phyloP scores from a whole-genome alignment of 306 rosid species.

The Alnus glutinosa region DNA sequence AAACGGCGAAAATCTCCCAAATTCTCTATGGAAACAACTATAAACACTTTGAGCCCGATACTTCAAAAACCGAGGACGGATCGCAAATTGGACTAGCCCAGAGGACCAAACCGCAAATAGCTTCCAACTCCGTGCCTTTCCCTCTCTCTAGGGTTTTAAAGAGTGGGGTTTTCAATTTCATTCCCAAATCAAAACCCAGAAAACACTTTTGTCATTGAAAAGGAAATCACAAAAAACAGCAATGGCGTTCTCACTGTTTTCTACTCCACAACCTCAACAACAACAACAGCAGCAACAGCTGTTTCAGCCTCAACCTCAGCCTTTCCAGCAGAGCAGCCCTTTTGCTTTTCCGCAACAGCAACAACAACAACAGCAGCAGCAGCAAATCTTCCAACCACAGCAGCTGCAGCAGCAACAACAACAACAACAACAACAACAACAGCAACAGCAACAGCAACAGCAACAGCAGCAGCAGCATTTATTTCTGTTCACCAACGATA shows the following conservation, averaged over 20 bases:
- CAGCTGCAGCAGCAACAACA: slow-evolving; percentile 43
- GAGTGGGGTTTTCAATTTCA: slow-evolving; percentile 25
- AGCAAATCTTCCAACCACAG: slow-evolving; percentile 31
- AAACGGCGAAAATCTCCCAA: no score
- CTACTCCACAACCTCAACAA: slow-evolving; percentile 61
- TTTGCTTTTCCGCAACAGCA: slow-evolving; percentile 32
- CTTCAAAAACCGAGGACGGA: background rate
- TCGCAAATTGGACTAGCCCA: background rate
- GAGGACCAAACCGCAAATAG: background rate
- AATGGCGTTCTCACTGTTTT: slow-evolving; percentile 81
- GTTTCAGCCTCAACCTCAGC: slow-evolving; percentile 47
- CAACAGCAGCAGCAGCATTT: slow-evolving; percentile 47
- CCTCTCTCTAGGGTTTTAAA: slow-evolving; percentile 60
- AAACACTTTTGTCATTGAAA: background rate
- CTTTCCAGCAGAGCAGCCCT: slow-evolving; percentile 27
- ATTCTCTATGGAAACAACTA: no score
- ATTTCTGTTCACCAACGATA: slow-evolving; percentile 73
- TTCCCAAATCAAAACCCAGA: slow-evolving; percentile 6
- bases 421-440: slow-evolving; percentile 37
- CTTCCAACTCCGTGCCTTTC: background rate
- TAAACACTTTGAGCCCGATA: background rate
- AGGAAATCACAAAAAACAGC: background rate
- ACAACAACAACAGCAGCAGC: slow-evolving; percentile 50
- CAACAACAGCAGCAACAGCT: slow-evolving; percentile 48
- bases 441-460: slow-evolving; percentile 33